These are phyloP conservation scores for Debaryomyces maramus DNA, from an alignment of 805 yeast species.

Conservation along the genomic window DNA sequence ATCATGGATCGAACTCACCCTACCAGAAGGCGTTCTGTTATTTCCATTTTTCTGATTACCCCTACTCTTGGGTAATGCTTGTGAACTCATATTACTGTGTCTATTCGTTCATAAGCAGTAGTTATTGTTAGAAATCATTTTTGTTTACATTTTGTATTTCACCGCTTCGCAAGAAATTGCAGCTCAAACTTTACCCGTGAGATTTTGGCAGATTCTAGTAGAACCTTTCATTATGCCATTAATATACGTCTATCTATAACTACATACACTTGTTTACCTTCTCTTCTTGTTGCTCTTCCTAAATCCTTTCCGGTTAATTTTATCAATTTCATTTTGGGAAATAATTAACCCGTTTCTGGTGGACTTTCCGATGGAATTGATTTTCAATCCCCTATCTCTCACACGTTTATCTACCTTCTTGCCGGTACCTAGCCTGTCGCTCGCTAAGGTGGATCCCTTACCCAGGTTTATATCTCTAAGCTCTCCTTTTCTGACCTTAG, in stretches of 20 bases:
- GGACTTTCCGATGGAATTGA: conserved; percentile 70
- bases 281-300: conserved; percentile 5
- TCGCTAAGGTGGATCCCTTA: conserved; percentile 50
- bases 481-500: conserved; percentile 68
- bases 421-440: conserved; percentile 53
- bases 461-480: conserved; percentile 58
- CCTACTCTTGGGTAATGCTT: conserved; percentile 28
- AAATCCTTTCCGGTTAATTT: conserved; percentile 22
- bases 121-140: background rate
- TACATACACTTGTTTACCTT: background rate
- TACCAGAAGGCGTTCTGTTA: conserved; percentile 11
- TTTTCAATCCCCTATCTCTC: conserved; percentile 78
- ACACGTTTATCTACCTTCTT: conserved; percentile 35
- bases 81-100: conserved; percentile 13
- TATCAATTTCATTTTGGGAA: conserved; percentile 64
- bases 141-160: background rate
- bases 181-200: background rate
- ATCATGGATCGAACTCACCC: conserved; percentile 23
- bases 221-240: background rate
- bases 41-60: conserved; percentile 8
- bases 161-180: background rate
- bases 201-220: background rate
- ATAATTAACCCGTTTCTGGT: conserved; percentile 79
- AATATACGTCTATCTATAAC: background rate
- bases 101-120: background rate